Base-by-base conservation (phyloP, 2,329 filamentous ascomycete species). In the Waltergamsia citrina region DNA sequence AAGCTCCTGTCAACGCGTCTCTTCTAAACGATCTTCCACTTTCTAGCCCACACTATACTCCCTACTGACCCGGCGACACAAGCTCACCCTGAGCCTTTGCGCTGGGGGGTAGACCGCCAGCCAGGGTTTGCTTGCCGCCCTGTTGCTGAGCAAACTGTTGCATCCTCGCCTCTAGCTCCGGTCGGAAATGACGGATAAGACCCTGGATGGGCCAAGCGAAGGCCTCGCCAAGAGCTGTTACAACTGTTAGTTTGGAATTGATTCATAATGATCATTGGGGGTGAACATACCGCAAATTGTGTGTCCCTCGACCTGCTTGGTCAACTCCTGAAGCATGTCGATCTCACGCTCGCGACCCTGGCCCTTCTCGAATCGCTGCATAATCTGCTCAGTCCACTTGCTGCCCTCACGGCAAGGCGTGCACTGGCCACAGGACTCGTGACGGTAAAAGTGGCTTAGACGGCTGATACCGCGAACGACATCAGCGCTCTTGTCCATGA, bases 321-420 rank as follows among this genome's bases (percentile, higher is more conserved):
- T 98, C 48, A 98, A 68, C 70, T 98, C 92, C 68, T 95, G 92
- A 46, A 98, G 75, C 92, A 98, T 98, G 60, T 98, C 92, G 57
- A 98, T 98, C 66, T 98, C 92, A 41, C 92, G 75, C 60, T 81
- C 78, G 42, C 85, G 79, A 40, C 85, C 92, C 61, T 85, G 78
- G 39, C 92, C 92, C 60, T 84, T 83, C 70, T 94, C 87, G 50
- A 98, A 94, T 37, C 92, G 82, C 62, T 83, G 71, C 92, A 98
- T 96, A 62, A 98, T 96, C 71, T 98, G 88, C 63, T 94, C 84
- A 9, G 90, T 95, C 92, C 92, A 98, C 69, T 94, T 95, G 70
- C 83, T 93, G 45, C 92, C 92, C 67, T 98, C 92, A 57, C 92
- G 84, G 74, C 92, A 98, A n/a, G 92, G 92, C 38, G 92, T 98